Base-by-base conservation (phyloP, 2,329 filamentous ascomycete species). In the Fusarium sp. region DNA sequence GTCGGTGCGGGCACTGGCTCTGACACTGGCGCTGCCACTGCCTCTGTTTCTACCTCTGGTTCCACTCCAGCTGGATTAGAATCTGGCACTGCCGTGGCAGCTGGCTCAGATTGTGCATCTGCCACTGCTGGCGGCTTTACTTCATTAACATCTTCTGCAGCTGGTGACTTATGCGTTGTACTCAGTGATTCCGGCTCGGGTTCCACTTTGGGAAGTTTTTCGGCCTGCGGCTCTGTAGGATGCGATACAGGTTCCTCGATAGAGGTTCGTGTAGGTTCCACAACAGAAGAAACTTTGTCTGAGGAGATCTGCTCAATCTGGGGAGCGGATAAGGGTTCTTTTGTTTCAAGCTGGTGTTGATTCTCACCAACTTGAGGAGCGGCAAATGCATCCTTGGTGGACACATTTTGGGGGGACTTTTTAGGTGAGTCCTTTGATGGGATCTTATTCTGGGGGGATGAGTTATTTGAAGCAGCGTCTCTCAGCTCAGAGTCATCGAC, bases 401-500 rank as follows among this genome's bases (percentile, higher is more conserved):
- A 56, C 36, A 72, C 67, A 44, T 60, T 66, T 36, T 72, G 51
- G 28, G 66, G 57, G 14, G 66, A 69, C 22, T 53, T 67, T 47
- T 56, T 53, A 35, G 50, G 48, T 53, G 67, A 66, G 66, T 74
- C 51, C 77, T 73, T 74, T 35, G 68, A 65, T 26, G 72, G 63
- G 26, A 75, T 67, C 61, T 77, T 74, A 26, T 77, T 75, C 36
- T 74, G 71, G 41, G 80, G 72, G 12, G 81, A 81, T 50, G 80
- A 82, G 66, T 72, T 67, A 64, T 79, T 78, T 55, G 79, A 79
- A 55, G 73, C 73, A 51, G 69, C 63, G 17, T 74, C 76, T 47
- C 69, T 75, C 26, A 75, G 59, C 36, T 82, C 81, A 30, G 79
- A 79, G 47, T 80, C 79, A 48, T 80, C 79, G 57, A 77, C 66